Percentiles rank a stretch among this genome's conserved stretches.
Evolutionary conservation across 805 yeast species (phyloP).

Genomic region (Alloascoidea africana): DNA sequence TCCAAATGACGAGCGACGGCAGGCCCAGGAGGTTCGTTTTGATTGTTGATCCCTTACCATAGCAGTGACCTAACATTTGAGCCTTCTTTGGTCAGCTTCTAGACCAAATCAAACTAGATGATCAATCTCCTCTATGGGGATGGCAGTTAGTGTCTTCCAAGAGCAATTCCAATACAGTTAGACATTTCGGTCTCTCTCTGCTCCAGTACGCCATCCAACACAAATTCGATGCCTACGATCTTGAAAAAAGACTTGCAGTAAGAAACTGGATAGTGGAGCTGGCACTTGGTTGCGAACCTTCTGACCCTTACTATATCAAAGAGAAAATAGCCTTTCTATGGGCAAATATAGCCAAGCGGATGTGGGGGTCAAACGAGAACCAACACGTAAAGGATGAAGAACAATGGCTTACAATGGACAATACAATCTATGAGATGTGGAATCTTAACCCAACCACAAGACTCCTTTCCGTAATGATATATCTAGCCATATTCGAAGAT

Average conservation of each 20-base stretch:
- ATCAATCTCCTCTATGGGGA: conserved; percentile 72
- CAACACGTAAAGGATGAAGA: too few species aligned
- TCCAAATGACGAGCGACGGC: too few species aligned
- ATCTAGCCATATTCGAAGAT: conserved; percentile 68
- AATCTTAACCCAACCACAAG: conserved; percentile 37
- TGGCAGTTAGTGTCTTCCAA: conserved; percentile 53
- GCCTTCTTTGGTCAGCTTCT: conserved; percentile 28
- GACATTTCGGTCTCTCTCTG: conserved; percentile 63
- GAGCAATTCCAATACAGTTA: conserved; percentile 44
- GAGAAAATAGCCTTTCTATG: conserved; percentile 67
- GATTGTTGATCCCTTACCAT: too few species aligned
- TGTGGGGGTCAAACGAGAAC: conserved; percentile 81
- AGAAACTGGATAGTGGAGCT: conserved; percentile 63
- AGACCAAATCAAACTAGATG: conserved; percentile 48
- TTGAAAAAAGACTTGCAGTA: conserved; percentile 42
- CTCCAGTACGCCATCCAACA: conserved; percentile 44
- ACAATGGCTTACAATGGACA: conserved; percentile 68
- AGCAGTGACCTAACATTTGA: too few species aligned
- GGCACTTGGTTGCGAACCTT: conserved; percentile 30
- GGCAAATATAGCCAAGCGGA: conserved; percentile 65
- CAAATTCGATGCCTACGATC: conserved; percentile 31
- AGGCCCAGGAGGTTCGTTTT: too few species aligned
- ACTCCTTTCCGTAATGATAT: conserved; percentile 51
- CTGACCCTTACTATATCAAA: conserved; percentile 63
- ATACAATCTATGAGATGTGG: conserved; percentile 53